phyloP scores from a whole-genome alignment of 2,329 filamentous ascomycete genomes.

The Cordyceps pruinosa region DNA sequence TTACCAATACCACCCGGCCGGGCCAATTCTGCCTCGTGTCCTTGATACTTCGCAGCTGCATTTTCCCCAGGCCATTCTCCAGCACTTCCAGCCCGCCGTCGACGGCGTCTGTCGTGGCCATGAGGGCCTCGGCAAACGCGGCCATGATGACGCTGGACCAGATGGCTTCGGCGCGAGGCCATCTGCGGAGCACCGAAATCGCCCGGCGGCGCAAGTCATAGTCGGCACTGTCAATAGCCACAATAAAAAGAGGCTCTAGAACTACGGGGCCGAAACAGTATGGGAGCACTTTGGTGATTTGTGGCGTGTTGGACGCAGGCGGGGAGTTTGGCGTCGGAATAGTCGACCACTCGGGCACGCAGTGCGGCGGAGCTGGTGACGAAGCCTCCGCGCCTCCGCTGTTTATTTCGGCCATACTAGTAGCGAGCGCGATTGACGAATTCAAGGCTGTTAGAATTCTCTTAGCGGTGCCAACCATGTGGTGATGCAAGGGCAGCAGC shows the following conservation, averaged over 20 bases:
- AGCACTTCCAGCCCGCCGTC: slow-evolving; percentile 1
- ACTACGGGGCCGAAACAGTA: not conserved
- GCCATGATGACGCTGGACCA: slow-evolving; percentile 8
- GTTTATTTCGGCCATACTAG: too few species aligned
- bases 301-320: not conserved
- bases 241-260: not conserved
- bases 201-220: not conserved
- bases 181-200: not conserved
- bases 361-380: not conserved
- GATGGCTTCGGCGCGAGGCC: not conserved
- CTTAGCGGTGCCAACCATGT: not conserved
- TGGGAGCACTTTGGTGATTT: not conserved
- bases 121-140: not conserved
- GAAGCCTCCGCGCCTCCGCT: not conserved
- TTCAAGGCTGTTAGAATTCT: not conserved
- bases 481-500: not conserved
- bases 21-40: slow-evolving; percentile 2
- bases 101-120: not conserved
- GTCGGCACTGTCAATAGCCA: not conserved
- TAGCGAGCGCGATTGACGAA: not conserved
- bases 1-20: not conserved
- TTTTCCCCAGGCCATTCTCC: not conserved
- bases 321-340: not conserved
- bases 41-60: not conserved
- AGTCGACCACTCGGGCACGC: not conserved